Conservation (phyloP, 139 green algal genomes). For the Chlamydomonas eustigma region DNA sequence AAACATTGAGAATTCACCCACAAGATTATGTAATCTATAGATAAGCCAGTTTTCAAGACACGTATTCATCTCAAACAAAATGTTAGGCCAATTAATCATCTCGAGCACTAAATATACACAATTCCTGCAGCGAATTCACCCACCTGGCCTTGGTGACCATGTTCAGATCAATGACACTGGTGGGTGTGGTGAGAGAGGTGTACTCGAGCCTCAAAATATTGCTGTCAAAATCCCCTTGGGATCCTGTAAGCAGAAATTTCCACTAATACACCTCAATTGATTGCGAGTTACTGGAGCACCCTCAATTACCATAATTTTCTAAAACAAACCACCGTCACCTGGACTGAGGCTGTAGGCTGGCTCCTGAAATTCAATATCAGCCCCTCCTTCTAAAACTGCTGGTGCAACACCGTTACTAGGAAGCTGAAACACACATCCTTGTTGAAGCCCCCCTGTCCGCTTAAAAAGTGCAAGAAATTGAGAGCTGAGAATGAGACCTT, state of each 20-base stretch:
- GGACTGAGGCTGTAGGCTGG: slow-evolving; percentile 59
- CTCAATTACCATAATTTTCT: too few relatives aligned
- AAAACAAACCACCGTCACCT: too few relatives aligned
- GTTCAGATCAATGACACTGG: slow-evolving; percentile 71
- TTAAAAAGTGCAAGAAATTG: slow-evolving; percentile 52
- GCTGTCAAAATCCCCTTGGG: slow-evolving; percentile 72
- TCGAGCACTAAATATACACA: too few relatives aligned
- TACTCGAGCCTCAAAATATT: slow-evolving; percentile 74
- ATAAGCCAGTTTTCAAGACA: too few relatives aligned
- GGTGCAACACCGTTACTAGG: slow-evolving; percentile 29
- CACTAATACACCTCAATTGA: too few relatives aligned
- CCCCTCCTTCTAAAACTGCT: slow-evolving; percentile 6
- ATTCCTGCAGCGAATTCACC: background rate
- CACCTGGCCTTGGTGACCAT: slow-evolving; percentile 64
- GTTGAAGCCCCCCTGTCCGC: slow-evolving; percentile 36
- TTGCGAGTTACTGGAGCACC: too few relatives aligned
- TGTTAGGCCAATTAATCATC: too few relatives aligned
- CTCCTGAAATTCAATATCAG: slow-evolving; percentile 66
- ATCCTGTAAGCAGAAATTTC: slow-evolving; percentile 25
- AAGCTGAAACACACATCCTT: slow-evolving; percentile 42
- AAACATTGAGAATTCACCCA: too few relatives aligned
- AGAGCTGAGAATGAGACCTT: slow-evolving; percentile 41
- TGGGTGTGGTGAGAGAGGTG: slow-evolving; percentile 73
- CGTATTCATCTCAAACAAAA: too few relatives aligned
- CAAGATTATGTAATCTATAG: too few relatives aligned